Evolutionary conservation across 2,329 filamentous ascomycete genomes (phyloP).

Genomic region (Alternaria triticimaculans): DNA sequence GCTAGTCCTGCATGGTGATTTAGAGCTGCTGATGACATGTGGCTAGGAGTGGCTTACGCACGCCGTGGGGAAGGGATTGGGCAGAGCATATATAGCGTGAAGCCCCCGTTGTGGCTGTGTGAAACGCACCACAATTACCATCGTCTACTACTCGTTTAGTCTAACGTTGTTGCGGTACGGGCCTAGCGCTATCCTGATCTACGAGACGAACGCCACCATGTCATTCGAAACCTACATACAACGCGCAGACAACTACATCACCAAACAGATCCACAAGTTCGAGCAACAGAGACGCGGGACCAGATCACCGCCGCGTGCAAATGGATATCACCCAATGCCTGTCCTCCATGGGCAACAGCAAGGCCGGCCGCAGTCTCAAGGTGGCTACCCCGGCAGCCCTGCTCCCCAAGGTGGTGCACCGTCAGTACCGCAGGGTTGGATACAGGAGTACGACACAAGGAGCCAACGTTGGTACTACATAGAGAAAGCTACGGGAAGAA

Average conservation of each 20-base stretch:
- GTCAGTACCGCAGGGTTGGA: conserved; percentile 59
- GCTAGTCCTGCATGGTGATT: conserved; percentile 16
- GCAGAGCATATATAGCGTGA: conserved; percentile 10
- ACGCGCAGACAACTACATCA: conserved; percentile 24
- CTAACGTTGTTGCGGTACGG: neutral
- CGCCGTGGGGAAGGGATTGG: conserved; percentile 9
- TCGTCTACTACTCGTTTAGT: neutral
- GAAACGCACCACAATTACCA: neutral
- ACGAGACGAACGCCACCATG: conserved; percentile 5
- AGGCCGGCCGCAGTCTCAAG: conserved; percentile 2
- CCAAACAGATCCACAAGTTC: conserved; percentile 25
- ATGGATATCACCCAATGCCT: conserved; percentile 14
- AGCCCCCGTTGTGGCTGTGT: conserved; percentile 12
- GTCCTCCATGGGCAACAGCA: neutral
- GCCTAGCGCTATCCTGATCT: neutral
- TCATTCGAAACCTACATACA: conserved; percentile 22
- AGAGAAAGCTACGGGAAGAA: conserved; percentile 64
- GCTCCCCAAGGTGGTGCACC: conserved; percentile 13
- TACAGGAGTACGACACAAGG: conserved; percentile 65
- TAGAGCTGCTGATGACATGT: conserved; percentile 7
- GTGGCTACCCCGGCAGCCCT: conserved; percentile 6
- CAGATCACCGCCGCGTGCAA: conserved; percentile 10
- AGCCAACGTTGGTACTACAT: conserved; percentile 69
- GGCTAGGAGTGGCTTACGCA: conserved; percentile 19
- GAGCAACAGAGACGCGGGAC: conserved; percentile 20